phyloP scores from a whole-genome alignment of 148 eudicot species.

The Oxyria digyna region DNA sequence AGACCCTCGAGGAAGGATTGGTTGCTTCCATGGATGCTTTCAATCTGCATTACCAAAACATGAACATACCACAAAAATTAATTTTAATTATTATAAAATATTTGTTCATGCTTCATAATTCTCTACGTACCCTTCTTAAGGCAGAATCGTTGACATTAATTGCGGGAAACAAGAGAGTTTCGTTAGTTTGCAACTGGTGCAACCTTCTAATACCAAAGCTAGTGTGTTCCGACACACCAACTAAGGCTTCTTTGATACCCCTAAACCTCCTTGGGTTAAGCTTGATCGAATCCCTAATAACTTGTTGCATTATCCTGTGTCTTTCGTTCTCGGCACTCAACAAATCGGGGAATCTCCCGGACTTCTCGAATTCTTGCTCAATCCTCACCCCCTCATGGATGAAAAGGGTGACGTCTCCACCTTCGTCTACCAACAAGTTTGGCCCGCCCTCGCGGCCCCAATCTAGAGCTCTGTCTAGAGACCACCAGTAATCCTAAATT shows the following conservation, averaged over 20 bases:
- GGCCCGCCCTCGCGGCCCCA: constrained; percentile 87
- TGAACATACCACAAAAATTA: no score
- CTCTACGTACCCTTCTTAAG: constrained; percentile 64
- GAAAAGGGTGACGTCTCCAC: constrained; percentile 72
- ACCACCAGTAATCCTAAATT: constrained; percentile 85
- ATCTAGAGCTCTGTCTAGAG: constrained; percentile 78
- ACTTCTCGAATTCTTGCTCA: constrained; percentile 28
- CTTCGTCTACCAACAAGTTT: constrained; percentile 80
- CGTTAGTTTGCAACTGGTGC: constrained; percentile 69
- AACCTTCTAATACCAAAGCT: constrained; percentile 94
- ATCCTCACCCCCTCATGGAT: constrained; percentile 96
- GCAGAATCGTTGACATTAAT: constrained; percentile 88
- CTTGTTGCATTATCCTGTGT: not conserved
- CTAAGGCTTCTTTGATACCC: constrained; percentile 13
- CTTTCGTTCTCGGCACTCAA: no score
- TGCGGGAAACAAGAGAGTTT: constrained; percentile 75
- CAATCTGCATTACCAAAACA: constrained; percentile 38
- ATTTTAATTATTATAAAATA: no score
- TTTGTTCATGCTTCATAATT: no score
- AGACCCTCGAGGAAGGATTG: constrained; percentile 91
- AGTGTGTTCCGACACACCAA: constrained; percentile 88
- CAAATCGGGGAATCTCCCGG: no score
- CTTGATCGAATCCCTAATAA: not conserved
- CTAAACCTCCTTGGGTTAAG: not conserved
- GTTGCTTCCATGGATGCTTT: constrained; percentile 89